Evolutionary conservation across 148 eudicot genomes (phyloP).

Genomic region (Vaccinium corymbosum): DNA sequence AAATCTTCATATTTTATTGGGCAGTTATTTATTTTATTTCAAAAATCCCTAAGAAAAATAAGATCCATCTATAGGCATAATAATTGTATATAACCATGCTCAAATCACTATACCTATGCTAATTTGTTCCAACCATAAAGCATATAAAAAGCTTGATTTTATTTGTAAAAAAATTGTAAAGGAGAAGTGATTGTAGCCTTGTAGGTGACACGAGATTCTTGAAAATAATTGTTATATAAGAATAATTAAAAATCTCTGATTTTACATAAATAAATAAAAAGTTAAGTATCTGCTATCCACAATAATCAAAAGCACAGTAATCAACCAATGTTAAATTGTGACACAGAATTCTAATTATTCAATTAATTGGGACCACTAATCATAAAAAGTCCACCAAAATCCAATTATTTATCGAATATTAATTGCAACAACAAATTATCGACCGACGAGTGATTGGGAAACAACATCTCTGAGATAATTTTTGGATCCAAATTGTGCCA

Average conservation of each 20-base stretch:
- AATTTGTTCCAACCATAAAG: slow-evolving; percentile 1
- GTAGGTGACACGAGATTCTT: background rate
- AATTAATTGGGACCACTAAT: background rate
- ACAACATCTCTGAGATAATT: background rate
- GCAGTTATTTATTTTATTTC: background rate
- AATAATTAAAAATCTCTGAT: background rate
- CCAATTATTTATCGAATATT: background rate
- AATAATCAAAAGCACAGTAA: too few species aligned
- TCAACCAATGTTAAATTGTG: too few species aligned
- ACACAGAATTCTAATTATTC: background rate
- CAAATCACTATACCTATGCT: background rate
- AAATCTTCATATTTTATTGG: background rate
- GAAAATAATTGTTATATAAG: background rate
- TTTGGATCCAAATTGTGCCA: background rate
- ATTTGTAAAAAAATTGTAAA: background rate
- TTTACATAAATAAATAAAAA: background rate
- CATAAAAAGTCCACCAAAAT: background rate
- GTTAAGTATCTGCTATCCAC: too few species aligned
- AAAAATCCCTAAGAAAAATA: background rate
- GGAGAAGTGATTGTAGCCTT: slow-evolving; percentile 4
- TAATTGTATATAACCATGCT: background rate
- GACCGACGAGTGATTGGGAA: background rate
- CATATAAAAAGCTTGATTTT: background rate
- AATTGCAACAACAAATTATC: background rate
- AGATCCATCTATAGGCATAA: background rate